Evolutionary conservation across 495 filamentous ascomycete genomes (phyloP).

Genomic region (Lophiotrema nucula): DNA sequence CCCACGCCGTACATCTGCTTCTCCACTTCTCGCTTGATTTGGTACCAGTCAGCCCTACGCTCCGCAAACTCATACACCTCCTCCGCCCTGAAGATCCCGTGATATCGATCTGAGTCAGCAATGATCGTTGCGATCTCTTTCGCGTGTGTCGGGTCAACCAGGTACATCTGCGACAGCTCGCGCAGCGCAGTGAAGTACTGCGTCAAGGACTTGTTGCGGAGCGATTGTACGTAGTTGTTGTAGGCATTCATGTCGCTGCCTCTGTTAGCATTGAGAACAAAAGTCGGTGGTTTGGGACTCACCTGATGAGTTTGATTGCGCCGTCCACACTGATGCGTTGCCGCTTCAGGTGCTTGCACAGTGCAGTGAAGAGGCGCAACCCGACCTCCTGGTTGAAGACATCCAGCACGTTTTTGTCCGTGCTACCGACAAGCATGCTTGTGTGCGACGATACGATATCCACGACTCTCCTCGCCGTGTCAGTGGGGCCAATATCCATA

Average conservation of each 20-base stretch:
- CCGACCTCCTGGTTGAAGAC: constrained; percentile 99
- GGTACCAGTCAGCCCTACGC: constrained; percentile 89
- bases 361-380: constrained; percentile 78
- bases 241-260: constrained; percentile 90
- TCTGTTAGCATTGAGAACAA: not conserved
- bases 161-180: constrained; percentile 91
- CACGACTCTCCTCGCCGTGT: constrained; percentile 75
- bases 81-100: constrained; percentile 88
- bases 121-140: constrained; percentile 95
- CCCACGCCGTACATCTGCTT: constrained; percentile 97
- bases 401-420: constrained; percentile 95
- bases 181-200: constrained; percentile 89
- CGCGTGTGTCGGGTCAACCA: constrained; percentile 82
- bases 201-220: constrained; percentile 78
- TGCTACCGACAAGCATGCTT: constrained; percentile 84
- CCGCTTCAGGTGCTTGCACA: constrained; percentile 97
- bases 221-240: constrained; percentile 73
- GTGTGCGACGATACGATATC: constrained; percentile 84
- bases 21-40: constrained; percentile 83
- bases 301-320: constrained; percentile 86
- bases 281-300: constrained; percentile 23
- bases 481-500: constrained; percentile 77
- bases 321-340: constrained; percentile 89
- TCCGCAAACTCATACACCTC: constrained; percentile 98
- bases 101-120: constrained; percentile 84